These are phyloP conservation scores for Pythium grandisporangium DNA, from an alignment of 352 stramenopile genomes.

Conservation along the genomic window DNA sequence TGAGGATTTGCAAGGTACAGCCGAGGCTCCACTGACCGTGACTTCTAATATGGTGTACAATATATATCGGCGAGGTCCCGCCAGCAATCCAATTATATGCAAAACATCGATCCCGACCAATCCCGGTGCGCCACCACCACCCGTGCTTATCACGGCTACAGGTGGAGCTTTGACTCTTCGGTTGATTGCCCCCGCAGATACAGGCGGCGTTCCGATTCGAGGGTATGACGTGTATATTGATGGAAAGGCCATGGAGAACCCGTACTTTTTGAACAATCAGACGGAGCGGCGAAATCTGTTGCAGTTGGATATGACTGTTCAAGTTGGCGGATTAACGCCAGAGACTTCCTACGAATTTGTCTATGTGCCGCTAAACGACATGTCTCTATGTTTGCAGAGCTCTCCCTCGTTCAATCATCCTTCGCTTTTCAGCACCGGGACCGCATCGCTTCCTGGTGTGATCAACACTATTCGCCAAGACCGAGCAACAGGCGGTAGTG, in stretches of 20 bases:
- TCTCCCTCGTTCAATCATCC: neutral
- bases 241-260: conserved; percentile 1
- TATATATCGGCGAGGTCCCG: conserved; percentile 17
- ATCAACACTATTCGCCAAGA: conserved; percentile 22
- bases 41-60: no score
- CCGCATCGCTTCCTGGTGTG: conserved; percentile 9
- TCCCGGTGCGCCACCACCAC: conserved; percentile 16
- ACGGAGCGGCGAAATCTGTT: conserved; percentile 7
- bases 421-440: conserved; percentile 14
- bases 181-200: conserved; percentile 45
- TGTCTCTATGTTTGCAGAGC: conserved; percentile 10
- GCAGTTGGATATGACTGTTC: conserved; percentile 20
- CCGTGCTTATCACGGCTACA: conserved; percentile 17
- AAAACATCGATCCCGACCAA: conserved; percentile 18
- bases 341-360: conserved; percentile 29
- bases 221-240: conserved; percentile 12
- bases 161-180: conserved; percentile 31
- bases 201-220: conserved; percentile 22
- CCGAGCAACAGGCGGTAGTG: conserved; percentile 38
- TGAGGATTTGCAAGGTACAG: no score
- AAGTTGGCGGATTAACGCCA: conserved; percentile 31
- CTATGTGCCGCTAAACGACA: conserved; percentile 33
- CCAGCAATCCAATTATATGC: conserved; percentile 19
- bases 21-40: no score
- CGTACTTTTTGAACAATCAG: conserved; percentile 12